Evolutionary conservation across 495 filamentous ascomycete genomes (phyloP).

Genomic region (Bombardia bombarda): DNA sequence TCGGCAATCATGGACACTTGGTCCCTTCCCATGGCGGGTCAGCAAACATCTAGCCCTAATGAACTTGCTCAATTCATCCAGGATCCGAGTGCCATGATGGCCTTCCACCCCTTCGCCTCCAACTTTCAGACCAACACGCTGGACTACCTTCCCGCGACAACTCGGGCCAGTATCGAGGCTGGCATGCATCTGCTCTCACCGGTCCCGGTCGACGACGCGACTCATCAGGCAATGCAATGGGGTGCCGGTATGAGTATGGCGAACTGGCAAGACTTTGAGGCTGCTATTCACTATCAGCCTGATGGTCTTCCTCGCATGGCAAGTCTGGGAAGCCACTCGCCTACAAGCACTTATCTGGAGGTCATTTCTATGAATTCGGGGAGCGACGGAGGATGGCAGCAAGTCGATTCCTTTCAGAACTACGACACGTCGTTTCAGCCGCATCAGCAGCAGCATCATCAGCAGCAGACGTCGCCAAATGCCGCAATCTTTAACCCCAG

Average conservation of each 20-base stretch:
- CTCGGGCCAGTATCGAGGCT: conserved; percentile 57
- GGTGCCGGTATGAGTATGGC: conserved; percentile 44
- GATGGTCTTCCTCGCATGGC: conserved; percentile 48
- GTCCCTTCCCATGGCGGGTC: conserved; percentile 46
- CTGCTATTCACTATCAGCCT: conserved; percentile 43
- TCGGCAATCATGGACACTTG: conserved; percentile 43
- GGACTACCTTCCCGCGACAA: conserved; percentile 61
- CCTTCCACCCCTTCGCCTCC: conserved; percentile 37
- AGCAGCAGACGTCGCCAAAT: conserved; percentile 39
- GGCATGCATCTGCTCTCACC: conserved; percentile 57
- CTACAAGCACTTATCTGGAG: conserved; percentile 74
- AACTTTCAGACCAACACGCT: conserved; percentile 51
- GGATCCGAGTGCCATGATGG: conserved; percentile 40
- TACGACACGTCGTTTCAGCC: conserved; percentile 35
- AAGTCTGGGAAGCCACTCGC: conserved; percentile 67
- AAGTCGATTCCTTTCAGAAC: conserved; percentile 52
- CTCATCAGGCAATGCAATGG: conserved; percentile 50
- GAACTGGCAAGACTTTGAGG: conserved; percentile 68
- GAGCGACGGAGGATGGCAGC: conserved; percentile 79
- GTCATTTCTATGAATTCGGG: conserved; percentile 70
- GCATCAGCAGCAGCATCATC: no score
- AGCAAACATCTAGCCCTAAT: conserved; percentile 41
- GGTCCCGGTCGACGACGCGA: conserved; percentile 51
- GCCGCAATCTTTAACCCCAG: conserved; percentile 76
- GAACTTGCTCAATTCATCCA: conserved; percentile 47